A percentile compares a stretch with the other conserved stretches of the same genome.
Evolutionary conservation across 2,329 filamentous ascomycete genomes (phyloP).

Genomic region (Hypoxylon sp.): DNA sequence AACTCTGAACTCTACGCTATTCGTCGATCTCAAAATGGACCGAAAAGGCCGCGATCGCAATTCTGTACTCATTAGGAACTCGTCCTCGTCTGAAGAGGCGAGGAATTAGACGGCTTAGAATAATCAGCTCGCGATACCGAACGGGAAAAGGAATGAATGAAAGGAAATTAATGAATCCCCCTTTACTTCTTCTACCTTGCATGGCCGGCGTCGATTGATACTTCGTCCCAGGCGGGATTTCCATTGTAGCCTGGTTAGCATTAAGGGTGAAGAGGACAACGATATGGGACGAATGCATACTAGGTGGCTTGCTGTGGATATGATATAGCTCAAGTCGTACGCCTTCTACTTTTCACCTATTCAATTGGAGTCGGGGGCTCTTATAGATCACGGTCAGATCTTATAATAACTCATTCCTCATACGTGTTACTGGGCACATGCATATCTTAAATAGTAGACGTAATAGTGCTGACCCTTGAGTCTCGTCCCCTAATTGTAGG

Average conservation of each 20-base stretch:
- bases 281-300: conserved; percentile 28
- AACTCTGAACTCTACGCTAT: not conserved
- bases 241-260: conserved; percentile 33
- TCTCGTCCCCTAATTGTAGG: too few species aligned
- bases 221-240: conserved; percentile 28
- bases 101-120: conserved; percentile 23
- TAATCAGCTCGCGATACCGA: conserved; percentile 25
- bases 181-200: conserved; percentile 37
- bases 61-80: conserved; percentile 20
- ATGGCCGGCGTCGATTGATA: conserved; percentile 43
- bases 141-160: conserved; percentile 29
- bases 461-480: not conserved
- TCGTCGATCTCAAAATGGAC: not conserved
- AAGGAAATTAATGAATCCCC: conserved; percentile 27
- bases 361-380: conserved; percentile 23
- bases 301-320: conserved; percentile 35
- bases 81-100: conserved; percentile 13
- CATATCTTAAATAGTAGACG: not conserved
- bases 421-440: not conserved
- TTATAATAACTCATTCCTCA: conserved; percentile 26
- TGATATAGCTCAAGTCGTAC: conserved; percentile 23
- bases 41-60: conserved; percentile 3
- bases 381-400: conserved; percentile 22
- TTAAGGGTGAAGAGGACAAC: conserved; percentile 29
- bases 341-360: conserved; percentile 17